Conservation (phyloP, 2,329 filamentous ascomycete genomes). For the Alternaria gansuensis region DNA sequence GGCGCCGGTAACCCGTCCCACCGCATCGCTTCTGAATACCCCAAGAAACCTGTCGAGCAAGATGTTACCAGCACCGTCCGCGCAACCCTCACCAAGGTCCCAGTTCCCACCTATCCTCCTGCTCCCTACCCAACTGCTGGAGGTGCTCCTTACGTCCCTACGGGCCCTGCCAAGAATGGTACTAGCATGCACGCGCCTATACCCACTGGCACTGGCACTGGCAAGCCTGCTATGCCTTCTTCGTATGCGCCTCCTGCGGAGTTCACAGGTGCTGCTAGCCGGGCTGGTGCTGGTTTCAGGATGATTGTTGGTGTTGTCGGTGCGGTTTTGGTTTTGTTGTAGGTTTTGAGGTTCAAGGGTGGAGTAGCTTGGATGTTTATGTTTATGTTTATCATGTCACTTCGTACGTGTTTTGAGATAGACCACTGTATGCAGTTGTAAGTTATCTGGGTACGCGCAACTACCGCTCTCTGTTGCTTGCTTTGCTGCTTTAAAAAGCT, state of each 20-base stretch:
- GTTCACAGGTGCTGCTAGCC: constrained; percentile 42
- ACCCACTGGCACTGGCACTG: constrained; percentile 29
- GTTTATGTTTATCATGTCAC: constrained; percentile 16
- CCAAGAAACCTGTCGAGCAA: constrained; percentile 26
- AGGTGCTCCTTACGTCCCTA: constrained; percentile 17
- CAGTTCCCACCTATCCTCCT: constrained; percentile 25
- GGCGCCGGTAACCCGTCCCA: constrained; percentile 6
- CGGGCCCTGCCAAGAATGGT: constrained; percentile 18
- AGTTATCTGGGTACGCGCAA: constrained; percentile 12
- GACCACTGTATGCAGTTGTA: constrained; percentile 4
- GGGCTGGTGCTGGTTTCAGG: constrained; percentile 33
- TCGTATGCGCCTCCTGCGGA: constrained; percentile 21
- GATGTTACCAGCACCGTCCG: constrained; percentile 19
- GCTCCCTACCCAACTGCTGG: constrained; percentile 19
- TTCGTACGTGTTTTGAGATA: constrained; percentile 12
- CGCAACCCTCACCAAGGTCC: constrained; percentile 38
- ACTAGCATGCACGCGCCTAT: constrained; percentile 22
- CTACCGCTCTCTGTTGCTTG: neutral
- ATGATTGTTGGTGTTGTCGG: constrained; percentile 30
- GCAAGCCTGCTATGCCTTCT: constrained; percentile 25
- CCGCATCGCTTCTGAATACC: constrained; percentile 20
- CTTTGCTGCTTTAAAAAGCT: neutral
- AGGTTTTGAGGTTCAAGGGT: neutral
- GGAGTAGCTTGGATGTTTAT: constrained; percentile 1
- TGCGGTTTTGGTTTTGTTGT: constrained; percentile 41